Percentiles rank a stretch among this genome's conserved stretches.
Conservation (phyloP, 1,284 basidiomycete species). For the Inonotus hispidus region DNA sequence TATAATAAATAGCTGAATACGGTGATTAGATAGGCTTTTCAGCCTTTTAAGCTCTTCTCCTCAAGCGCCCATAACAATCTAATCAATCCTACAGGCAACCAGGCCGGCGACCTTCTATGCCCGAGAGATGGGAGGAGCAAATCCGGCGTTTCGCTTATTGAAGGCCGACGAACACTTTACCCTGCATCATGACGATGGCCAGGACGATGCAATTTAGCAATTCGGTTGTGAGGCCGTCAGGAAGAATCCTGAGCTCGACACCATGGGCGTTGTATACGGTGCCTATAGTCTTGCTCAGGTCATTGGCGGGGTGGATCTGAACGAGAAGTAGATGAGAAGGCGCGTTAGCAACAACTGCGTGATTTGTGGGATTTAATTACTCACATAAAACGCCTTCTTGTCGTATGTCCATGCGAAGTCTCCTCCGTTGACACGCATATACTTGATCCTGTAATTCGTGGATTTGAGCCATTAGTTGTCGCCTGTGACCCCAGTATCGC, state of each 20-base stretch:
- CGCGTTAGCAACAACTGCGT: neutral
- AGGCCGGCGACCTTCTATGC: neutral
- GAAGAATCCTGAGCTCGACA: slow-evolving; percentile 11
- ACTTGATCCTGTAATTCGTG: neutral
- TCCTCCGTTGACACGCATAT: neutral
- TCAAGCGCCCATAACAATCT: neutral
- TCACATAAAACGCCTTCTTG: slow-evolving; percentile 13
- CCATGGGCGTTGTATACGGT: slow-evolving; percentile 11
- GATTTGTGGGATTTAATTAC: neutral
- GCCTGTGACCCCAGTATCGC: neutral
- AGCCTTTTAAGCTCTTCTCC: slow-evolving; percentile 5
- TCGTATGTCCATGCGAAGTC: slow-evolving; percentile 14
- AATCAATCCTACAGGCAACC: neutral
- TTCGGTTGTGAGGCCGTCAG: slow-evolving; percentile 6
- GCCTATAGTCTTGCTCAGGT: slow-evolving; percentile 1
- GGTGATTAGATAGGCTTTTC: slow-evolving; percentile 10
- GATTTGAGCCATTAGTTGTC: neutral
- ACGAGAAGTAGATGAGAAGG: neutral
- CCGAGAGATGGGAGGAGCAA: neutral
- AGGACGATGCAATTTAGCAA: slow-evolving; percentile 13
- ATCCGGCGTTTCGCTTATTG: neutral
- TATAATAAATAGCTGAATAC: neutral
- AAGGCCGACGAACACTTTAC: slow-evolving; percentile 14
- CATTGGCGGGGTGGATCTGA: slow-evolving; percentile 2
- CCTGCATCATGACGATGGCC: slow-evolving; percentile 12